phyloP scores from a whole-genome alignment of 306 rosid genomes.

The Cucurbita moschata region DNA sequence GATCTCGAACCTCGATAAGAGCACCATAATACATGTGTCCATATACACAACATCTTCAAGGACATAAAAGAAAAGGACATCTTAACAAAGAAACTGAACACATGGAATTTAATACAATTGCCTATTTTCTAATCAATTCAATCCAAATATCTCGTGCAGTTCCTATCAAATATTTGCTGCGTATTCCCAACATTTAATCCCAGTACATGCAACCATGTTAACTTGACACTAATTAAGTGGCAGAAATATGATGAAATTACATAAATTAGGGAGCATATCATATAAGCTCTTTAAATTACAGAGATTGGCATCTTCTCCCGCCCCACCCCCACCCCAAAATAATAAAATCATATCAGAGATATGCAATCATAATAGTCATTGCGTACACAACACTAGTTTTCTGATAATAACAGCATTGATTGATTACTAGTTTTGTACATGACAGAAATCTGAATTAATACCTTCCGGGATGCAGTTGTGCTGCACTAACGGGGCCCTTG shows the following conservation, averaged over 20 bases:
- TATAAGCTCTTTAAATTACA: not conserved
- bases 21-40: not conserved
- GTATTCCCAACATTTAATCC: not conserved
- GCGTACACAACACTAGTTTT: not conserved
- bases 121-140: not conserved
- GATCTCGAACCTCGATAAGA: not conserved
- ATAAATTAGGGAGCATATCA: not conserved
- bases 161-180: not conserved
- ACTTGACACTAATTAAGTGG: not conserved
- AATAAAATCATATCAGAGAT: not conserved
- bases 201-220: not conserved
- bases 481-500: conserved; percentile 59
- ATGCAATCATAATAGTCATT: not conserved
- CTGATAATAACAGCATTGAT: not conserved
- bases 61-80: not conserved
- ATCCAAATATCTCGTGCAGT: not conserved
- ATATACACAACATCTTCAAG: not conserved
- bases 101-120: not conserved
- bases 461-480: conserved; percentile 91
- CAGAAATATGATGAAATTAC: not conserved
- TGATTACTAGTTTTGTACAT: not conserved
- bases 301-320: not conserved
- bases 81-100: not conserved
- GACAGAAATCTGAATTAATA: conserved; percentile 12
- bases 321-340: not conserved